Evolutionary conservation across 1,284 basidiomycete genomes (phyloP).

Genomic region (Cryptococcus sp.): DNA sequence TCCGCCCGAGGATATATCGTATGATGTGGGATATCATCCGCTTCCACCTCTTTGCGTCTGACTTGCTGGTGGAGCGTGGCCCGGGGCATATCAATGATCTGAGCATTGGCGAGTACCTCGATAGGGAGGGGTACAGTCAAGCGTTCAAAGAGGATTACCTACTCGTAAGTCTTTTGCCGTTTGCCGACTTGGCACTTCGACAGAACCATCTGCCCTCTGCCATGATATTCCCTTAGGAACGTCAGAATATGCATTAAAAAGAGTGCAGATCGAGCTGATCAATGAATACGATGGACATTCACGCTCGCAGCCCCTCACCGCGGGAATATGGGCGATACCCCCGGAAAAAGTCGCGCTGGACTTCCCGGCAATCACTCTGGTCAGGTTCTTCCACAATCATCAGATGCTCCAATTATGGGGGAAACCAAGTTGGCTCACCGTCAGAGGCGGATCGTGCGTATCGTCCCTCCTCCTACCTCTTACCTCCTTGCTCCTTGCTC

Average conservation of each 20-base stretch:
- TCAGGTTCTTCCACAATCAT: constrained; percentile 78
- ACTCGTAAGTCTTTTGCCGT: constrained; percentile 59
- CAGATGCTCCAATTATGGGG: constrained; percentile 73
- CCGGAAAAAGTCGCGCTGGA: constrained; percentile 70
- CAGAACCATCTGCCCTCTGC: no score
- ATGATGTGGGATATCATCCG: constrained; percentile 75
- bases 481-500: neutral
- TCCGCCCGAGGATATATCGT: constrained; percentile 71
- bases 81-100: constrained; percentile 49
- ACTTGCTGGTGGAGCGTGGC: constrained; percentile 38
- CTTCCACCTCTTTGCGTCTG: constrained; percentile 70
- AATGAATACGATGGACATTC: neutral
- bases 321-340: constrained; percentile 78
- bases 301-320: constrained; percentile 68
- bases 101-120: constrained; percentile 71
- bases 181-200: neutral
- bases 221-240: no score
- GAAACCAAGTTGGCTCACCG: constrained; percentile 75
- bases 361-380: constrained; percentile 72
- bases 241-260: no score
- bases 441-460: constrained; percentile 68
- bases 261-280: no score
- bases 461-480: neutral
- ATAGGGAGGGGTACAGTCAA: constrained; percentile 67
- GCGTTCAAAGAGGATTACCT: constrained; percentile 76